These are phyloP conservation scores for Candida sp. DNA, from an alignment of 1,139 yeast genomes.

Conservation along the genomic window DNA sequence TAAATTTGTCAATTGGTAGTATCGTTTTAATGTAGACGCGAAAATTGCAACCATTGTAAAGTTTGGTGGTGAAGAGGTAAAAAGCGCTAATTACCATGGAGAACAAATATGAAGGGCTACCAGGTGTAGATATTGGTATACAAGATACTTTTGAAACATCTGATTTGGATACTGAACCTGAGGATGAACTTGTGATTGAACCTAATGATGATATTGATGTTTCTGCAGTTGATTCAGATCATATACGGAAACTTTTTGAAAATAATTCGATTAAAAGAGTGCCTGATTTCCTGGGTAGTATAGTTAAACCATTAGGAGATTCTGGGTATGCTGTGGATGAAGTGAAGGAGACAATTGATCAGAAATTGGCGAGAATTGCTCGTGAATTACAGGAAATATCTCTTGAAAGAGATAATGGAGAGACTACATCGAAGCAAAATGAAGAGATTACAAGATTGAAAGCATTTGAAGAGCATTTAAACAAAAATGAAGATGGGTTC, in stretches of 20 bases:
- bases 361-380: slow-evolving; percentile 42
- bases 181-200: slow-evolving; percentile 18
- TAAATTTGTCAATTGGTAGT: not conserved
- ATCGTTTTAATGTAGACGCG: not conserved
- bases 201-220: slow-evolving; percentile 8
- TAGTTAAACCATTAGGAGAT: slow-evolving; percentile 15
- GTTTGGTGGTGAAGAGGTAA: too few relatives aligned
- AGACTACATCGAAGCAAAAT: slow-evolving; percentile 8
- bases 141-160: slow-evolving; percentile 49
- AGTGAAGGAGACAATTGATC: slow-evolving; percentile 36
- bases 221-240: not conserved
- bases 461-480: slow-evolving; percentile 4
- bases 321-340: slow-evolving; percentile 23
- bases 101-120: slow-evolving; percentile 19
- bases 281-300: slow-evolving; percentile 39
- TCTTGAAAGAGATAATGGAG: slow-evolving; percentile 3
- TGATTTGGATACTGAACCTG: slow-evolving; percentile 34
- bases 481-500: slow-evolving; percentile 7
- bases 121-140: slow-evolving; percentile 24
- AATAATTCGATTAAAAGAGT: slow-evolving; percentile 10
- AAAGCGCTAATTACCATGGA: slow-evolving; percentile 5
- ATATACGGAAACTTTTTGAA: slow-evolving; percentile 7
- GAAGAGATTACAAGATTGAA: slow-evolving; percentile 1
- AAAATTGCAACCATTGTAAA: too few relatives aligned
- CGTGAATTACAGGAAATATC: slow-evolving; percentile 41